phyloP scores from a whole-genome alignment of 768 basidiomycete genomes.

The Psilocybe sp. region DNA sequence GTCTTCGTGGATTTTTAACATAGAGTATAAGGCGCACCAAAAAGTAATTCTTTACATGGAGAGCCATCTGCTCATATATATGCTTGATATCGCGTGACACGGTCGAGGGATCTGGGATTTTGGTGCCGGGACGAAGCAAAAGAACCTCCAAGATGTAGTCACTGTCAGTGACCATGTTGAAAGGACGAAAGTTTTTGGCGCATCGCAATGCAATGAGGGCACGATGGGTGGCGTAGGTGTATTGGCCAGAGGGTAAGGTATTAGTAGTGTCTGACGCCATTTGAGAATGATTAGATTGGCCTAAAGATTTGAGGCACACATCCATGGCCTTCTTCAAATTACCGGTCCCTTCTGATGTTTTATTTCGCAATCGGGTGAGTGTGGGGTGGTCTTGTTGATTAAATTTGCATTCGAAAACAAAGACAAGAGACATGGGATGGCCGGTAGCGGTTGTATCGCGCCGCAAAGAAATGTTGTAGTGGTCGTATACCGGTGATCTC shows the following conservation, averaged over 20 bases:
- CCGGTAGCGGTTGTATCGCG: constrained; percentile 1
- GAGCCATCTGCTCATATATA: constrained; percentile 18
- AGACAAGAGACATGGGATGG: constrained; percentile 3
- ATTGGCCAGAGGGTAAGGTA: constrained; percentile 3
- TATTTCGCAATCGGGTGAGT: constrained; percentile 4
- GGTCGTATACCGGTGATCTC: constrained; percentile 15
- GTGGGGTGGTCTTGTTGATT: constrained; percentile 7
- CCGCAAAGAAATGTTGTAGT: constrained; percentile 17
- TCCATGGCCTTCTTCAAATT: constrained; percentile 15
- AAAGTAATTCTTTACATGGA: constrained; percentile 17
- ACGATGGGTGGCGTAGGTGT: constrained; percentile 15
- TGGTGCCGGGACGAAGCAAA: constrained; percentile 27
- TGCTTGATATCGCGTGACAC: constrained; percentile 20
- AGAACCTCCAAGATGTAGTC: constrained; percentile 24
- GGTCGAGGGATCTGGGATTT: constrained; percentile 20
- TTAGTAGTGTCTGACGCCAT: constrained; percentile 4
- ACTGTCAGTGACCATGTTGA: constrained; percentile 24
- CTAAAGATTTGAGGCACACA: constrained; percentile 8
- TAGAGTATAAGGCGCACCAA: constrained; percentile 7
- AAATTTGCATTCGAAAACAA: constrained; percentile 19
- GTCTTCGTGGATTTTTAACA: too few relatives aligned
- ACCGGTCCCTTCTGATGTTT: constrained; percentile 20
- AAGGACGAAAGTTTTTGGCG: constrained; percentile 20
- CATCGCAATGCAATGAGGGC: constrained; percentile 23
- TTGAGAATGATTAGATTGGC: too few relatives aligned